These are phyloP conservation scores for Diplogelasinospora grovesii DNA, from an alignment of 495 filamentous ascomycete species.

Conservation along the genomic window DNA sequence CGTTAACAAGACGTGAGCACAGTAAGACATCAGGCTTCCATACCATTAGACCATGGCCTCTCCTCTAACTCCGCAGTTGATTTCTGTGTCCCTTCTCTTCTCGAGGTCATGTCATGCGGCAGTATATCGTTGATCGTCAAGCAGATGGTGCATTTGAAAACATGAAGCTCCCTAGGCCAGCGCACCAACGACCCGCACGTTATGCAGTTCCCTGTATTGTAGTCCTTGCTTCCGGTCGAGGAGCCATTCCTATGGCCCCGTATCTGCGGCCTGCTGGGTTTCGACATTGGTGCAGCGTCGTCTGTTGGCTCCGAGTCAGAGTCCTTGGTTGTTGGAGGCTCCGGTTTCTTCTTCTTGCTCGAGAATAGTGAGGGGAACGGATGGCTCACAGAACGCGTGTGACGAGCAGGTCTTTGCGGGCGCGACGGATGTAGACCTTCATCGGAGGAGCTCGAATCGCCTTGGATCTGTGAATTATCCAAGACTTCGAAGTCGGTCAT, in stretches of 20 bases:
- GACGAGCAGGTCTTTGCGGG: slow-evolving; percentile 33
- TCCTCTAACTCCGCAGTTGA: slow-evolving; percentile 7
- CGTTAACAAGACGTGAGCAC: background rate
- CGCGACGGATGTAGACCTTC: slow-evolving; percentile 30
- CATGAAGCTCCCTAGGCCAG: slow-evolving; percentile 69
- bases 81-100: slow-evolving; percentile 7
- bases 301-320: slow-evolving; percentile 24
- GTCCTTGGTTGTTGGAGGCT: slow-evolving; percentile 12
- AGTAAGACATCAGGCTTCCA: background rate
- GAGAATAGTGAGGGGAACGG: slow-evolving; percentile 63
- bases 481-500: slow-evolving; percentile 14
- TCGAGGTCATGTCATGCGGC: slow-evolving; percentile 24
- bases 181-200: slow-evolving; percentile 75
- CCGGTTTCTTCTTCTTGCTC: slow-evolving; percentile 45
- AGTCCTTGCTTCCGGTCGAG: slow-evolving; percentile 30
- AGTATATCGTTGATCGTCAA: slow-evolving; percentile 80
- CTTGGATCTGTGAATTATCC: slow-evolving; percentile 18
- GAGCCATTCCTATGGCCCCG: slow-evolving; percentile 23
- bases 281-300: slow-evolving; percentile 18
- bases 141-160: slow-evolving; percentile 81
- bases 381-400: slow-evolving; percentile 70
- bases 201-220: slow-evolving; percentile 67
- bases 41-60: slow-evolving; percentile 3
- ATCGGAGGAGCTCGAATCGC: slow-evolving; percentile 40
- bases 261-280: slow-evolving; percentile 16